phyloP scores from a whole-genome alignment of 352 stramenopile genomes.

The Phytophthora boehmeriae region DNA sequence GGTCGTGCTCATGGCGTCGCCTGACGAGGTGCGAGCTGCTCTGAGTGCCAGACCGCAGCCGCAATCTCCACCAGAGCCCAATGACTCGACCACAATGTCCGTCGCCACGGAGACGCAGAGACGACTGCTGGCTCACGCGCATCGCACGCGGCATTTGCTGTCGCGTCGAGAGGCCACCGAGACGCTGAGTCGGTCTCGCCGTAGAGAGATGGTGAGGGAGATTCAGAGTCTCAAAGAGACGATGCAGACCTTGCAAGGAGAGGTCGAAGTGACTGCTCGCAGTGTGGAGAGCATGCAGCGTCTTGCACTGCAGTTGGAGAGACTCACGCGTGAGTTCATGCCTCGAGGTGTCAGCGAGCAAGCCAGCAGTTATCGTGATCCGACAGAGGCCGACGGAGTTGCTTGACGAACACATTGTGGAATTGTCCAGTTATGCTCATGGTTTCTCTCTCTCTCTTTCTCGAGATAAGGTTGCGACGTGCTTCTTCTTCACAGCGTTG shows the following conservation, averaged over 20 bases:
- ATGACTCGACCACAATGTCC: too few relatives aligned
- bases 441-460: too few relatives aligned
- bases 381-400: not conserved
- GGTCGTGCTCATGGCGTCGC: constrained; percentile 28
- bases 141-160: constrained; percentile 32
- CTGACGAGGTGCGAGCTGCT: constrained; percentile 18
- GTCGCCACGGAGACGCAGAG: constrained; percentile 12
- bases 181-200: constrained; percentile 29
- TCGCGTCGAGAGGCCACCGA: constrained; percentile 17
- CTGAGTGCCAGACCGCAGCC: not conserved
- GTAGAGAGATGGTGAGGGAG: constrained; percentile 44
- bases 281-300: constrained; percentile 45
- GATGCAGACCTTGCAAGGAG: constrained; percentile 33
- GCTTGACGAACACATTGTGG: too few relatives aligned
- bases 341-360: too few relatives aligned
- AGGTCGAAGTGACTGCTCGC: constrained; percentile 44
- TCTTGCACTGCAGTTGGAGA: constrained; percentile 39
- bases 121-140: constrained; percentile 21
- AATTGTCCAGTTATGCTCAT: too few relatives aligned
- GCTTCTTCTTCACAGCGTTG: too few relatives aligned
- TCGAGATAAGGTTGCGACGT: too few relatives aligned
- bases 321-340: constrained; percentile 19
- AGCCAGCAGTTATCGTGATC: not conserved
- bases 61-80: not conserved
- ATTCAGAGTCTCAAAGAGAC: constrained; percentile 37